Percentiles rank a stretch among this genome's conserved stretches.
Conservation (phyloP, 2,329 filamentous ascomycete species). For the Colletotrichum kahawae region DNA sequence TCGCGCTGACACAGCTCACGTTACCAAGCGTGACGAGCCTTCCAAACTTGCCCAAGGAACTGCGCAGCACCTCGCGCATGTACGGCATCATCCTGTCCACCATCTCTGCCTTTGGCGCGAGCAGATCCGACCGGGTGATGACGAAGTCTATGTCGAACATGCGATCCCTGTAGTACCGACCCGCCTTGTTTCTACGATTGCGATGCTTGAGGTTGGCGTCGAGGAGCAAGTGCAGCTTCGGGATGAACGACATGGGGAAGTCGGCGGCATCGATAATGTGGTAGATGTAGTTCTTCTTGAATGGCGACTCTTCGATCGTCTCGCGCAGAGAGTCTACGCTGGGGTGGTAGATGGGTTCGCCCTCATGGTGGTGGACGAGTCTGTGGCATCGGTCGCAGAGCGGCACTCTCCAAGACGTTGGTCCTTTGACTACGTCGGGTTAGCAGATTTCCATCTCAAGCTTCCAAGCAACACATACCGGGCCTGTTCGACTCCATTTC, state of each 20-base stretch:
- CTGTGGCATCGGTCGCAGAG: slow-evolving; percentile 89
- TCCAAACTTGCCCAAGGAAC: slow-evolving; percentile 72
- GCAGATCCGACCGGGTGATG: slow-evolving; percentile 84
- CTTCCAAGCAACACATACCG: not conserved
- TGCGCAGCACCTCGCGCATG: slow-evolving; percentile 76
- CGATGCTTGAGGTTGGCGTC: slow-evolving; percentile 77
- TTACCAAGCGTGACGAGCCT: slow-evolving; percentile 84
- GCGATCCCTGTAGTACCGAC: slow-evolving; percentile 69
- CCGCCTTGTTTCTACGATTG: slow-evolving; percentile 77
- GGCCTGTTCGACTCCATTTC: slow-evolving; percentile 21
- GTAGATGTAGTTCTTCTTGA: slow-evolving; percentile 92
- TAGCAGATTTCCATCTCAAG: not conserved
- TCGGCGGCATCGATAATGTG: slow-evolving; percentile 95
- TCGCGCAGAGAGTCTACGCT: slow-evolving; percentile 80
- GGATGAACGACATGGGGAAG: slow-evolving; percentile 92
- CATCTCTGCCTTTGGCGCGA: slow-evolving; percentile 83
- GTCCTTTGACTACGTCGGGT: not conserved
- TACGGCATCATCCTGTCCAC: slow-evolving; percentile 89
- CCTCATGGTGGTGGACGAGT: slow-evolving; percentile 76
- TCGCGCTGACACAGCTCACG: slow-evolving; percentile 83
- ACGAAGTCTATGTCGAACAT: slow-evolving; percentile 87
- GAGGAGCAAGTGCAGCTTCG: slow-evolving; percentile 73
- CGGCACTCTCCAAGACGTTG: slow-evolving; percentile 43
- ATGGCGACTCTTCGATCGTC: slow-evolving; percentile 86
- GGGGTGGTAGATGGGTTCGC: slow-evolving; percentile 78